These are phyloP conservation scores for Nicotiana obtusifolia DNA, from an alignment of 257 asterid genomes.

Conservation along the genomic window DNA sequence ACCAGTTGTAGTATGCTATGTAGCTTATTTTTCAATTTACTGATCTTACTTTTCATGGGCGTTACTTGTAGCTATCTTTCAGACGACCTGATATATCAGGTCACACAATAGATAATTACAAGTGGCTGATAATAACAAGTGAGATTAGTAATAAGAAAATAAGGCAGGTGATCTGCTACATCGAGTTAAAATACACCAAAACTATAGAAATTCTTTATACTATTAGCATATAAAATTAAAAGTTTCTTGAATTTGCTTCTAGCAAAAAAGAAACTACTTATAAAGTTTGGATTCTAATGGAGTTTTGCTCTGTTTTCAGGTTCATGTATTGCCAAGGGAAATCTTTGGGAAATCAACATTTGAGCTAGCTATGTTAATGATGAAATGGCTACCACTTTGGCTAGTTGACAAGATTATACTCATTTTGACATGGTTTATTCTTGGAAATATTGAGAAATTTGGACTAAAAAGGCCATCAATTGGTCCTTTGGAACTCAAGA, in stretches of 20 bases:
- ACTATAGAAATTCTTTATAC: too few species aligned
- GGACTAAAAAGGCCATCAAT: conserved; percentile 19
- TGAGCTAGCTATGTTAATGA: conserved; percentile 23
- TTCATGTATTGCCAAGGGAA: conserved; percentile 31
- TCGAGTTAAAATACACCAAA: not conserved
- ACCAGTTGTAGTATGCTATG: not conserved
- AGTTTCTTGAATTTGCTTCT: too few species aligned
- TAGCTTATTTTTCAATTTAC: not conserved
- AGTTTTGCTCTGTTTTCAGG: not conserved
- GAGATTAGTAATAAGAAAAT: too few species aligned
- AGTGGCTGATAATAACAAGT: not conserved
- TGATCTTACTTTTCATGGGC: not conserved
- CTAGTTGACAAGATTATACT: conserved; percentile 24
- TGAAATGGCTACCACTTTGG: conserved; percentile 28
- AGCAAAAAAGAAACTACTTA: not conserved
- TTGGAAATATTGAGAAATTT: conserved; percentile 18
- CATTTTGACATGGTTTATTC: conserved; percentile 18
- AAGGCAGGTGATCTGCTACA: not conserved
- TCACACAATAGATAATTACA: not conserved
- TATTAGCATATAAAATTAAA: too few species aligned
- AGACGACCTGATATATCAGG: not conserved
- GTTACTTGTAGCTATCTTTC: not conserved
- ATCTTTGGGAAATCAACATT: conserved; percentile 26
- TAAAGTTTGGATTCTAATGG: not conserved
- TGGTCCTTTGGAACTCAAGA: conserved; percentile 30